A percentile compares a stretch with the other conserved stretches of the same genome.
These are phyloP conservation scores for Rubia tinctorum DNA, from an alignment of 305 asterid species.

Conservation along the genomic window DNA sequence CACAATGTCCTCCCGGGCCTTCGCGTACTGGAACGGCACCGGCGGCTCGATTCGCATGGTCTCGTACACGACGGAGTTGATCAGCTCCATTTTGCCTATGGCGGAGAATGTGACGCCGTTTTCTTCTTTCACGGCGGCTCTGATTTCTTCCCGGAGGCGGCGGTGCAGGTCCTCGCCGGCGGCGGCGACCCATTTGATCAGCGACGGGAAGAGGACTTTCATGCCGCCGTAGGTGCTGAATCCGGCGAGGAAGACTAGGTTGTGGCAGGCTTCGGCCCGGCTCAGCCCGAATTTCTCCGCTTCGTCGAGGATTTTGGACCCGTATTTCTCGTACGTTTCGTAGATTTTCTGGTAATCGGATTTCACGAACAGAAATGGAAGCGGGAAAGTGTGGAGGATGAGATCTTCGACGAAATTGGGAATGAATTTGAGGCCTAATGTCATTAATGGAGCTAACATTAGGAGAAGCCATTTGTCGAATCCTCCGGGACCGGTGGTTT, in stretches of 20 bases:
- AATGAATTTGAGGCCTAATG: slow-evolving; percentile 35
- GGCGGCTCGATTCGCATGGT: slow-evolving; percentile 50
- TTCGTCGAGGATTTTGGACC: slow-evolving; percentile 33
- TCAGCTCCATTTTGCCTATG: slow-evolving; percentile 37
- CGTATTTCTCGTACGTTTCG: slow-evolving; percentile 25
- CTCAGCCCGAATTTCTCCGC: slow-evolving; percentile 42
- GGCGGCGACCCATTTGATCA: slow-evolving; percentile 43
- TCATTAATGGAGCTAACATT: slow-evolving; percentile 41
- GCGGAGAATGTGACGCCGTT: slow-evolving; percentile 41
- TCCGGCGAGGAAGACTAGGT: slow-evolving; percentile 43
- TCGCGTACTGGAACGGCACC: slow-evolving; percentile 42
- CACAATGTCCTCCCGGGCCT: slow-evolving; percentile 38
- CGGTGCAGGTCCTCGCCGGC: slow-evolving; percentile 43
- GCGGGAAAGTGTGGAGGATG: slow-evolving; percentile 40
- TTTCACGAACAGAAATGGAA: slow-evolving; percentile 30
- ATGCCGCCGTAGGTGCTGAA: slow-evolving; percentile 59
- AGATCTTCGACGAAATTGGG: slow-evolving; percentile 48
- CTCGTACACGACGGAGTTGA: slow-evolving; percentile 50
- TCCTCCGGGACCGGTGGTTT: slow-evolving; percentile 21
- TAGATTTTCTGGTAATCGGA: slow-evolving; percentile 35
- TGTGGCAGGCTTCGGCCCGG: slow-evolving; percentile 61
- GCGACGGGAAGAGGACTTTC: slow-evolving; percentile 36
- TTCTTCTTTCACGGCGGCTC: slow-evolving; percentile 32
- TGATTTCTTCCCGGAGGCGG: slow-evolving; percentile 38
- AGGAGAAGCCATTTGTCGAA: slow-evolving; percentile 45